These are phyloP conservation scores for Leishmania aethiopica DNA, from an alignment of 208 protist genomes.

Conservation along the genomic window DNA sequence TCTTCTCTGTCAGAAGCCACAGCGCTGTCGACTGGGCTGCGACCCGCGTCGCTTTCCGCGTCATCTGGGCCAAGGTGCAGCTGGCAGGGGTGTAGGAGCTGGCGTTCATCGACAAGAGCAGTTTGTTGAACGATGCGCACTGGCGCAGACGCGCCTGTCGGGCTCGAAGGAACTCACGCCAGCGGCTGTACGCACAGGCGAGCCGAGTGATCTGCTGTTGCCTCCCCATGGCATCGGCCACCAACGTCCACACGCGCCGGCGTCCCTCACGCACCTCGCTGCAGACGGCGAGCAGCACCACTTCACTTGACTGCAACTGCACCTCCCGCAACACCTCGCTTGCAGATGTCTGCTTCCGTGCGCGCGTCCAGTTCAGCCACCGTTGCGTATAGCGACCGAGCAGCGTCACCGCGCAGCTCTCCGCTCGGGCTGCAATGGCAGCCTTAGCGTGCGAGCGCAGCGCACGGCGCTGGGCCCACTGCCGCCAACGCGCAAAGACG, in stretches of 20 bases:
- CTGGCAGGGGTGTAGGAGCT: conserved; percentile 16
- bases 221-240: conserved; percentile 10
- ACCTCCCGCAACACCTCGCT: conserved; percentile 14
- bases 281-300: conserved; percentile 2
- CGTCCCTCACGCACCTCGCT: conserved; percentile 1
- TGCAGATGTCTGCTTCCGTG: not conserved
- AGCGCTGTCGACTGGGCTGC: conserved; percentile 29
- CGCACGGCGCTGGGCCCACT: conserved; percentile 25
- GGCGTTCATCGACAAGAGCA: conserved; percentile 57
- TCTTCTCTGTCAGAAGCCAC: conserved; percentile 30
- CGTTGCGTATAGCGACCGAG: conserved; percentile 15
- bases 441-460: not conserved
- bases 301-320: conserved; percentile 16
- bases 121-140: conserved; percentile 44
- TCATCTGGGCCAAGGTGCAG: conserved; percentile 7
- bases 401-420: not conserved
- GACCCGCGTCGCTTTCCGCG: conserved; percentile 5
- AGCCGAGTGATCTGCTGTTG: not conserved
- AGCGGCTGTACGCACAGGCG: conserved; percentile 16
- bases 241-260: not conserved
- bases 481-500: conserved; percentile 26
- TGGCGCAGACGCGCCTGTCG: conserved; percentile 17
- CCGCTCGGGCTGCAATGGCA: not conserved
- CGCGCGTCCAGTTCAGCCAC: conserved; percentile 7
- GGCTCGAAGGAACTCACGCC: conserved; percentile 16